Evolutionary conservation across 345 rosid genomes (phyloP).

Genomic region (Populus davidiana): DNA sequence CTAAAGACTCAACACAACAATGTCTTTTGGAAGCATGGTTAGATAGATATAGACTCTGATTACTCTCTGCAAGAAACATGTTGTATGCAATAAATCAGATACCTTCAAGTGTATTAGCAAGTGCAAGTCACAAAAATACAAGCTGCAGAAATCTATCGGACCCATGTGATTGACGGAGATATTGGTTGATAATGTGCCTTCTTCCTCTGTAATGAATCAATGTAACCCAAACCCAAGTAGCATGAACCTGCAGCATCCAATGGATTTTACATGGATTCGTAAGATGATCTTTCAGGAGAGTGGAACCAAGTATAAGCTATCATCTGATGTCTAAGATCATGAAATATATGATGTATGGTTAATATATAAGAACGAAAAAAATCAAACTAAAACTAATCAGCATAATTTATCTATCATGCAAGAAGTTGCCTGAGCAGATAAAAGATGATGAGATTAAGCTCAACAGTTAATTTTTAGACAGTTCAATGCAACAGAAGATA

Average conservation of each 20-base stretch:
- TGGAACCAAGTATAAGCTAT: not conserved
- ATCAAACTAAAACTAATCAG: not conserved
- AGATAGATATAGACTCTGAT: not conserved
- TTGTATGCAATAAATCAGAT: not conserved
- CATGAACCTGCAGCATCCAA: slow-evolving; percentile 8
- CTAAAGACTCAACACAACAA: not conserved
- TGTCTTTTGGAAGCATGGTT: not conserved
- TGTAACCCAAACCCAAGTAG: not conserved
- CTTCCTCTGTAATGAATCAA: not conserved
- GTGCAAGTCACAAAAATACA: not conserved
- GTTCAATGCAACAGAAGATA: not conserved
- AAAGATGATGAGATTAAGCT: not conserved
- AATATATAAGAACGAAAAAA: not conserved
- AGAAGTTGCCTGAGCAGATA: not conserved
- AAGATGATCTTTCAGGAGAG: not conserved
- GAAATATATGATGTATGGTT: not conserved
- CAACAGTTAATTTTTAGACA: not conserved
- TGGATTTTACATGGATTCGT: not conserved
- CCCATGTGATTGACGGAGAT: not conserved
- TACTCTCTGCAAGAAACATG: not conserved
- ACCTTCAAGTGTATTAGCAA: not conserved
- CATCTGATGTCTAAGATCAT: not conserved
- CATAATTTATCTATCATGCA: not conserved
- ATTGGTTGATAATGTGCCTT: not conserved
- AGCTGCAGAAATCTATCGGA: not conserved